Conservation (phyloP, 2,329 filamentous ascomycete genomes). For the Rachicladosporium sp. region DNA sequence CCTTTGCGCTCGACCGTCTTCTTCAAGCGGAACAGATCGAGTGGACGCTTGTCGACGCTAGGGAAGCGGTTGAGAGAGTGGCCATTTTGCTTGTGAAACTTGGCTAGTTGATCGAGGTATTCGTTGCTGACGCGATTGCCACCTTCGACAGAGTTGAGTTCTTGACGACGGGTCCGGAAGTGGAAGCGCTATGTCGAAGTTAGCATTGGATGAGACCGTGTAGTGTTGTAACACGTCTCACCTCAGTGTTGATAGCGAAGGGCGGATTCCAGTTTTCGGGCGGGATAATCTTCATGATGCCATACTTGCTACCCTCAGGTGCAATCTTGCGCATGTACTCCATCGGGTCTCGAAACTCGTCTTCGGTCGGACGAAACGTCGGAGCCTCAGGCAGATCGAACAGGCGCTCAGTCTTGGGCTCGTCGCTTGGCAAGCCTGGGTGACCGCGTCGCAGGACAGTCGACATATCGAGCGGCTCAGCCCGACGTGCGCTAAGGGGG, state of each 20-base stretch:
- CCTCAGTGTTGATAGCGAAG: constrained; percentile 95
- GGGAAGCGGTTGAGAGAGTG: constrained; percentile 88
- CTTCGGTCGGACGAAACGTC: constrained; percentile 77
- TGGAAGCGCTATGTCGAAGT: constrained; percentile 64
- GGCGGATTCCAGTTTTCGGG: constrained; percentile 88
- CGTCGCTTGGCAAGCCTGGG: constrained; percentile 61
- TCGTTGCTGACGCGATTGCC: constrained; percentile 91
- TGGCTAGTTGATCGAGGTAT: constrained; percentile 86
- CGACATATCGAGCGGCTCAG: constrained; percentile 63
- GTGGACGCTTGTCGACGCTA: constrained; percentile 91
- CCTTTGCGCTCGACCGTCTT: constrained; percentile 92
- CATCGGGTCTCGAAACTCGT: constrained; percentile 90
- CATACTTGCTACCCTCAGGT: constrained; percentile 73
- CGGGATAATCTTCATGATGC: constrained; percentile 90
- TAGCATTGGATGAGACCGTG: neutral
- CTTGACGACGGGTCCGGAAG: constrained; percentile 89
- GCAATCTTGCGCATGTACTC: constrained; percentile 88
- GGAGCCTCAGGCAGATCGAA: constrained; percentile 83
- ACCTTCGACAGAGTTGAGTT: constrained; percentile 95
- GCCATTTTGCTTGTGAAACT: constrained; percentile 94
- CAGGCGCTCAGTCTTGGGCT: constrained; percentile 63
- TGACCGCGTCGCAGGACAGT: constrained; percentile 88
- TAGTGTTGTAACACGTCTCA: constrained; percentile 32
- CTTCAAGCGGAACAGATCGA: constrained; percentile 91
- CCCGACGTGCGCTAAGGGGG: constrained; percentile 52